Conservation (phyloP, 306 rosid species). For the Prunus mume region DNA sequence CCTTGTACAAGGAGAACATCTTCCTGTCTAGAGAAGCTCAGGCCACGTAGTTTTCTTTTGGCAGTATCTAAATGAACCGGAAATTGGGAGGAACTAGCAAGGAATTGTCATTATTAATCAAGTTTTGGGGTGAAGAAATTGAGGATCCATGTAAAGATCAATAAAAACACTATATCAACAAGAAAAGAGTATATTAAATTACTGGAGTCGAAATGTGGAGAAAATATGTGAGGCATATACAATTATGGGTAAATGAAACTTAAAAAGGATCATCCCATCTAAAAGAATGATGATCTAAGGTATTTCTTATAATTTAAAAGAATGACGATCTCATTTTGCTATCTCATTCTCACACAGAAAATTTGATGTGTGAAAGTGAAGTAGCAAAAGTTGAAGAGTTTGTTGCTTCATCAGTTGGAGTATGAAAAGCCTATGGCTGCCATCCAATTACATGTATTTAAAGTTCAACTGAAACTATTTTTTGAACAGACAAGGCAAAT, state of each 20-base stretch:
- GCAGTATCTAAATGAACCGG: background rate
- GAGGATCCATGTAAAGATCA: background rate
- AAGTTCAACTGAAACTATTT: background rate
- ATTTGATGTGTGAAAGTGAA: background rate
- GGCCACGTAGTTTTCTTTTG: background rate
- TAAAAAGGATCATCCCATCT: background rate
- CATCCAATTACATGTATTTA: background rate
- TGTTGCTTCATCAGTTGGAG: too few relatives aligned
- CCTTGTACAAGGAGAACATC: background rate
- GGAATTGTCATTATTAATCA: background rate
- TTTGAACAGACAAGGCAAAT: background rate
- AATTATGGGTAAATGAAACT: background rate
- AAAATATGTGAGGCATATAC: background rate
- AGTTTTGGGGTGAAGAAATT: background rate
- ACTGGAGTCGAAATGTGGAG: background rate
- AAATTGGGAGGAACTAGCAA: background rate
- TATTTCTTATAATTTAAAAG: background rate
- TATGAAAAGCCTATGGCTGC: background rate
- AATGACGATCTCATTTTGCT: background rate
- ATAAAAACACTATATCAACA: background rate
- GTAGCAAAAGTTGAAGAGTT: too few relatives aligned
- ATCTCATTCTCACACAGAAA: background rate
- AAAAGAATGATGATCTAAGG: background rate
- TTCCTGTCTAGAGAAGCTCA: background rate
- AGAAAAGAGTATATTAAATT: background rate